Evolutionary conservation across 1,139 yeast species (phyloP), one percentile per base, ranked within the genome.

Genomic region (Diutina scorzettiae): DNA sequence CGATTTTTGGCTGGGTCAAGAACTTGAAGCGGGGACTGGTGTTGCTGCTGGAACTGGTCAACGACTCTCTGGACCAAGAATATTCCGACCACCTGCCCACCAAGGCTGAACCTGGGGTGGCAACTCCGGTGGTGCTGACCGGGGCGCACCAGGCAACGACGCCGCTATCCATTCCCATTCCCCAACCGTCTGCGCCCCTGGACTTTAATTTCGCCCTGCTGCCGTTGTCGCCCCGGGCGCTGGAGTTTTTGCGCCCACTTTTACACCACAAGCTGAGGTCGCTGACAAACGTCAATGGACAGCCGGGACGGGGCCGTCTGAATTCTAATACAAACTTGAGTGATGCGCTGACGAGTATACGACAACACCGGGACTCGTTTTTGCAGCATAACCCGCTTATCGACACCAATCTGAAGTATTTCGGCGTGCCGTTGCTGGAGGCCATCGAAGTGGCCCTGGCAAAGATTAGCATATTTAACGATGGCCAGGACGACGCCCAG

Each of bases 391-490:
- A 67, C 49, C 64, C 70, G 19, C 51, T 68, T 43, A 63, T 66
- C 37, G 73, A 60, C 53, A 71, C 72, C 42, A 68, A 73, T 53
- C 64, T 75, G 29, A 61, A 64, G 50, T 85, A 91, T 43, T 91
- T 91, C 63, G 96, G 96, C n/a, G 89, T 81, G 2, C 76, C 91
- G 1, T 65, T 91, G 25, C 75, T 73, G 20, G 72, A 73, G 27
- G 84, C 95, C 19, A 71, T 89, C 43, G 63, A 71, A 36, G 74
- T 80, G 47, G 95, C 97, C 0, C 73, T 76, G 46, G 89, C 87
- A 11, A 75, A 78, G 42, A 83, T 86, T 43, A 75, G 81, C 19
- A 76, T 83, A 9, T 67, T 81, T 51, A 23, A 14, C 24, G 39
- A 34, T 16, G 63, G 70, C 41, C 40, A 27, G 24, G 43, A 44